Evolutionary conservation across 176 grass and related monocot species (phyloP).

Genomic region (Microstegium vimineum): DNA sequence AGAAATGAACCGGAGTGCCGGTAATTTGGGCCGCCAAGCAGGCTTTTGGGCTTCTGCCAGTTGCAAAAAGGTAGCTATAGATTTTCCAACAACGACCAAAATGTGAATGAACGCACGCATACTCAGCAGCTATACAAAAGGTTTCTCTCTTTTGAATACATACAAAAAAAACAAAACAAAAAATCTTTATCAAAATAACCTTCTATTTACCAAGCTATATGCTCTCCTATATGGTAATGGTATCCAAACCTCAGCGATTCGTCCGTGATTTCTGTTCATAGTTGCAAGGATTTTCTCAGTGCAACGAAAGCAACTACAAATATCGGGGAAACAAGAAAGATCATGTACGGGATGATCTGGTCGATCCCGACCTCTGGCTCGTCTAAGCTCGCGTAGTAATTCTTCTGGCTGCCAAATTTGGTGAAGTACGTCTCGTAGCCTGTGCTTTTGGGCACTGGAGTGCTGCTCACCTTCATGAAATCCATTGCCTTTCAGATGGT

Average conservation of each 20-base stretch:
- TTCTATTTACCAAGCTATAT: not conserved
- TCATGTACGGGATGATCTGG: slow-evolving; percentile 62
- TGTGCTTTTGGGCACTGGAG: slow-evolving; percentile 39
- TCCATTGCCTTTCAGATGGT: slow-evolving; percentile 68
- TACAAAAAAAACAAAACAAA: not conserved
- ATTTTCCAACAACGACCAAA: not conserved
- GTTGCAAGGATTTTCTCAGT: slow-evolving; percentile 57
- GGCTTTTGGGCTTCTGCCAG: not conserved
- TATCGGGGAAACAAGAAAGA: slow-evolving; percentile 68
- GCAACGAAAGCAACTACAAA: slow-evolving; percentile 59
- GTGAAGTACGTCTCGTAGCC: slow-evolving; percentile 86
- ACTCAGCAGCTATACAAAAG: not conserved
- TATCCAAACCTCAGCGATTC: not conserved
- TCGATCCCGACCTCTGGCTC: slow-evolving; percentile 29
- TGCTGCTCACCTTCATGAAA: slow-evolving; percentile 68
- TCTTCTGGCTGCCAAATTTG: slow-evolving; percentile 51
- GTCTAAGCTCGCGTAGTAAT: slow-evolving; percentile 44
- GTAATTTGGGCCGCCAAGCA: not conserved
- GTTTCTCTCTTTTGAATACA: not conserved
- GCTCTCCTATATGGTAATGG: not conserved
- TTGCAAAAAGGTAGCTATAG: not conserved
- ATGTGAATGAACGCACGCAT: not conserved
- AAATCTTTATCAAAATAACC: not conserved
- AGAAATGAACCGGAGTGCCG: not conserved
- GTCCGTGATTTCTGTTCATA: slow-evolving; percentile 21